Conservation (phyloP, 108 stramenopile genomes). For the Seminavis robusta region DNA sequence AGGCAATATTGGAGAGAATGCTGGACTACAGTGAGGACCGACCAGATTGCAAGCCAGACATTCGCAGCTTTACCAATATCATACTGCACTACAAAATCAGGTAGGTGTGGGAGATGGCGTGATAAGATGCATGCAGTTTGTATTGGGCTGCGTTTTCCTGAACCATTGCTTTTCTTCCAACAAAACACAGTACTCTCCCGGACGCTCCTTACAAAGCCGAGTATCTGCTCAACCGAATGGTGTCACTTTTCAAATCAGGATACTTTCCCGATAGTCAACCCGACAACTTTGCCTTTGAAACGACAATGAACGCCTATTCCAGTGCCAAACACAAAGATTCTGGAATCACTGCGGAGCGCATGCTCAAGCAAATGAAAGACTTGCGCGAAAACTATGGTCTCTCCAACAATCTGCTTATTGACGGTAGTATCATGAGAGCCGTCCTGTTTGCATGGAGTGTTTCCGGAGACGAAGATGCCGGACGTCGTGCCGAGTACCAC, state of each 20-base stretch:
- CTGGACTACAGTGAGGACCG: constrained; percentile 53
- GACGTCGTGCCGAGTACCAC: constrained; percentile 41
- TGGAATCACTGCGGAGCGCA: constrained; percentile 51
- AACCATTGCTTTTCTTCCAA: no score
- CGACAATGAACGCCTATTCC: constrained; percentile 66
- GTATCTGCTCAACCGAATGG: constrained; percentile 30
- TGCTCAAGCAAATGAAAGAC: constrained; percentile 44
- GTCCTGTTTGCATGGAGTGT: constrained; percentile 58
- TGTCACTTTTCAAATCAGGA: constrained; percentile 45
- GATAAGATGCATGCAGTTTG: no score
- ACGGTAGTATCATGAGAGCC: constrained; percentile 49
- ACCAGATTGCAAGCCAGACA: constrained; percentile 54
- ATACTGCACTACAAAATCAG: constrained; percentile 59
- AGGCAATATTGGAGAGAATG: constrained; percentile 49
- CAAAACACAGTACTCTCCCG: constrained; percentile 31
- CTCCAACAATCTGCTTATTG: constrained; percentile 30
- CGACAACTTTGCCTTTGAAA: constrained; percentile 50
- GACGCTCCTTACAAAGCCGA: constrained; percentile 47
- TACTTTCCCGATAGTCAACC: constrained; percentile 48
- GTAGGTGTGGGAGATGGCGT: no score
- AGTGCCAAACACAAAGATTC: constrained; percentile 48
- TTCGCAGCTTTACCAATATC: constrained; percentile 61
- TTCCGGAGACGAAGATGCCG: constrained; percentile 47
- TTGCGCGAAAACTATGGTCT: constrained; percentile 28
- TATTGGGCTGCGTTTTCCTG: no score